A percentile compares a stretch with the other conserved stretches of the same genome.
These are phyloP conservation scores for Teratosphaeria viscida DNA, from an alignment of 2,329 filamentous ascomycete species.

Conservation along the genomic window DNA sequence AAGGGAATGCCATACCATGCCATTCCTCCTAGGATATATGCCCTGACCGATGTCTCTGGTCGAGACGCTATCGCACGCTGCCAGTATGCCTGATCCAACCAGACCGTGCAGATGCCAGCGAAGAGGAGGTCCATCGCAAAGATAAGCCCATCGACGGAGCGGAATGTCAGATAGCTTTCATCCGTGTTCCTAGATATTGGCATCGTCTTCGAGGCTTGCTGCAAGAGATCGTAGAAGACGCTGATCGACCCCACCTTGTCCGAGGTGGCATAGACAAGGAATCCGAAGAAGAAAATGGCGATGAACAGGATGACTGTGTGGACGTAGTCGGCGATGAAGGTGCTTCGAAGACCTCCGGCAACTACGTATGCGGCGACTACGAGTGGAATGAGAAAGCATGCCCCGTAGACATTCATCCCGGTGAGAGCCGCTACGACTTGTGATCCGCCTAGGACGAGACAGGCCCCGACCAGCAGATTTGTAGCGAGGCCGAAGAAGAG, in stretches of 20 bases:
- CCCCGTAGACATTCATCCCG: slow-evolving; percentile 37
- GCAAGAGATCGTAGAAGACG: slow-evolving; percentile 31
- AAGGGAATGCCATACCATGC: slow-evolving; percentile 42
- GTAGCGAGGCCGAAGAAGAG: slow-evolving; percentile 33
- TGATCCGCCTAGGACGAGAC: slow-evolving; percentile 35
- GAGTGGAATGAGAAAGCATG: slow-evolving; percentile 34
- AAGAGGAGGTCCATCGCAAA: slow-evolving; percentile 29
- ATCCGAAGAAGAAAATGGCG: slow-evolving; percentile 36
- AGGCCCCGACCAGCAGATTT: slow-evolving; percentile 34
- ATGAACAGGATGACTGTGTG: slow-evolving; percentile 35
- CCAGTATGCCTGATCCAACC: slow-evolving; percentile 37
- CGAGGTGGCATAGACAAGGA: slow-evolving; percentile 31
- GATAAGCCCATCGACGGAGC: slow-evolving; percentile 33
- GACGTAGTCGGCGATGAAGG: slow-evolving; percentile 31
- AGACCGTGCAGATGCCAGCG: slow-evolving; percentile 23
- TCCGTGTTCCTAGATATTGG: slow-evolving; percentile 30
- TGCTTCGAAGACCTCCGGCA: slow-evolving; percentile 31
- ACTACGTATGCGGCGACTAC: slow-evolving; percentile 30
- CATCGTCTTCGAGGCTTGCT: slow-evolving; percentile 26
- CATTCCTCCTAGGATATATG: slow-evolving; percentile 32
- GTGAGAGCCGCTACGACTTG: slow-evolving; percentile 35
- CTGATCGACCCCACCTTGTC: slow-evolving; percentile 30
- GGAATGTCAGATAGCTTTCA: slow-evolving; percentile 32
- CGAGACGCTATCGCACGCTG: slow-evolving; percentile 34
- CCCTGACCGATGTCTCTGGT: slow-evolving; percentile 29